phyloP scores from a whole-genome alignment of 345 rosid species.

The Gossypium turneri region DNA sequence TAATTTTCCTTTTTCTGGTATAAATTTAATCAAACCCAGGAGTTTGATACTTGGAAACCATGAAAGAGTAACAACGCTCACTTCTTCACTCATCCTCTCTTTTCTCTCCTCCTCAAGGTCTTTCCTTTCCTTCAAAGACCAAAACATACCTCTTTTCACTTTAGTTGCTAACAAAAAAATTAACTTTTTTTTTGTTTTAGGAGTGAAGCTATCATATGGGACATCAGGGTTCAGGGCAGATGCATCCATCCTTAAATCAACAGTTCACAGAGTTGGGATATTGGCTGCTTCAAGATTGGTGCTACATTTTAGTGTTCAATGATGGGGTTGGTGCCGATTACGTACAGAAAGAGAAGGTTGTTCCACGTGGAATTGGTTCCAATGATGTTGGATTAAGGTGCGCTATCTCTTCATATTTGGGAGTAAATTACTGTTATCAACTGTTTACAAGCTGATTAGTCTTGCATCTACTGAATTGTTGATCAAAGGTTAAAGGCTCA shows the following conservation, averaged over 20 bases:
- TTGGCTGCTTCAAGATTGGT: constrained; percentile 59
- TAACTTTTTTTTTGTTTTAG: constrained; percentile 14
- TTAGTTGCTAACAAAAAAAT: background rate
- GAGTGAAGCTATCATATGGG: constrained; percentile 73
- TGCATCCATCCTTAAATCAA: constrained; percentile 64
- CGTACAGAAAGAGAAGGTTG: constrained; percentile 90
- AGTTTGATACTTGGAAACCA: constrained; percentile 22
- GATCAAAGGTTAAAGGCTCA: background rate
- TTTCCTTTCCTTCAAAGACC: background rate
- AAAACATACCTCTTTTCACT: background rate
- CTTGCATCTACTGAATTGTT: background rate
- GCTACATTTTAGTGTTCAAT: constrained; percentile 37
- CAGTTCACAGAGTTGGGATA: constrained; percentile 72
- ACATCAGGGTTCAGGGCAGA: constrained; percentile 87
- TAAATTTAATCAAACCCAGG: background rate
- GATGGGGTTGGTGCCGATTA: constrained; percentile 93
- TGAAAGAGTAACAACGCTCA: constrained; percentile 56
- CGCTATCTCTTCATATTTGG: constrained; percentile 21
- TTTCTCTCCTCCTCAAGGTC: constrained; percentile 57
- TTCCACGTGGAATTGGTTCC: constrained; percentile 59
- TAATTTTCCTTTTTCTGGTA: too few relatives aligned
- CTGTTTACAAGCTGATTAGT: background rate
- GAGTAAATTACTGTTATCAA: background rate
- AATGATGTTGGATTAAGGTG: constrained; percentile 59
- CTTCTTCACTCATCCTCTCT: constrained; percentile 44